phyloP scores from a whole-genome alignment of 176 grass and related monocot species.

The maize (Zea mays) region DNA sequence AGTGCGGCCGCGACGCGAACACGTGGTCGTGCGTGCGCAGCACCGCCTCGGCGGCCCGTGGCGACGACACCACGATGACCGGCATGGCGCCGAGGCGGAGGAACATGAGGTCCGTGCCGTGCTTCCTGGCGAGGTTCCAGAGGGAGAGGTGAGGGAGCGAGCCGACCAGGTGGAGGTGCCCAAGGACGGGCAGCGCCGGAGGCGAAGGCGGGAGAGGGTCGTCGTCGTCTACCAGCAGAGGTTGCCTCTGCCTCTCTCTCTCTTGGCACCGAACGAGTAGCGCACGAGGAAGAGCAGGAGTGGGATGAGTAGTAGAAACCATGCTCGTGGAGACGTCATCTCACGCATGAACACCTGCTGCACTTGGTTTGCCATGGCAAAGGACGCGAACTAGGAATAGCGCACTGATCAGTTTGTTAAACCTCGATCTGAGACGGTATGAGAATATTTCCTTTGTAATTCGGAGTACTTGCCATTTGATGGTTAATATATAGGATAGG shows the following conservation, averaged over 20 bases:
- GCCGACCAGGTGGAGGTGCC: constrained; percentile 49
- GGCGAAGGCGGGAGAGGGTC: constrained; percentile 33
- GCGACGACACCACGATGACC: constrained; percentile 39
- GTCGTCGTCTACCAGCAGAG: neutral
- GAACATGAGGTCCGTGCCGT: constrained; percentile 39
- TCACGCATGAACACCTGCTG: neutral
- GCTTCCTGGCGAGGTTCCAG: constrained; percentile 15
- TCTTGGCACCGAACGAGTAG: neutral
- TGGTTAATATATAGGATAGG: no score
- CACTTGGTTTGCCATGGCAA: neutral
- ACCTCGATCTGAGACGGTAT: no score
- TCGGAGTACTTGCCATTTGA: no score
- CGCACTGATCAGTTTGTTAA: no score
- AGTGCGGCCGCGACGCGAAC: constrained; percentile 43
- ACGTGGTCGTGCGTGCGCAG: constrained; percentile 53
- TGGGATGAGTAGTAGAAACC: neutral
- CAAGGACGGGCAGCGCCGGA: constrained; percentile 40
- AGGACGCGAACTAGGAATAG: no score
- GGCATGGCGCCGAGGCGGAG: constrained; percentile 52
- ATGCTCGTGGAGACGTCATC: neutral
- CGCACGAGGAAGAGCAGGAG: neutral
- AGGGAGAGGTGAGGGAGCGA: constrained; percentile 44
- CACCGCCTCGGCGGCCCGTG: constrained; percentile 41
- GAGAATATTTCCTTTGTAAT: no score
- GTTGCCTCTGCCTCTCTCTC: neutral